phyloP scores from a whole-genome alignment of 345 rosid species.

The Brassica cretica region DNA sequence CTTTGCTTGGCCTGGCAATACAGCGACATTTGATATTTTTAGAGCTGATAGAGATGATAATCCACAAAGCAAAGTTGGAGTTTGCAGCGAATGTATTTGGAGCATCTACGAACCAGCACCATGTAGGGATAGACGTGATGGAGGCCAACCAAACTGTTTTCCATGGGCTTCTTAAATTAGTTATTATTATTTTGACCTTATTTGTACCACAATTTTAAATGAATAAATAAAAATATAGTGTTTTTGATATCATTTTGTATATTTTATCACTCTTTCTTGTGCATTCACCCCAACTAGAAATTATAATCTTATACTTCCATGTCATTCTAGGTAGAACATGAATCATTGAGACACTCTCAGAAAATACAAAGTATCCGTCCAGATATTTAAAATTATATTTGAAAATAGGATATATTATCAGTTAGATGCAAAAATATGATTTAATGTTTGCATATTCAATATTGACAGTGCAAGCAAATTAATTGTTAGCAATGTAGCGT shows the following conservation, averaged over 20 bases:
- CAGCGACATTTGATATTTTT: not conserved
- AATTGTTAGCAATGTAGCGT: too few relatives aligned
- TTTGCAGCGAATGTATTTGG: slow-evolving; percentile 2
- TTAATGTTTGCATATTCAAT: too few relatives aligned
- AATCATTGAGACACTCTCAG: not conserved
- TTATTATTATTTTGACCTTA: not conserved
- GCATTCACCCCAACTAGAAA: not conserved
- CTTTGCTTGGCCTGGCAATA: not conserved
- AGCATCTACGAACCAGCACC: not conserved
- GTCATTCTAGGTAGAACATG: not conserved
- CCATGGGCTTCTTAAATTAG: not conserved
- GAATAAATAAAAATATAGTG: not conserved
- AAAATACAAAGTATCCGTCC: not conserved
- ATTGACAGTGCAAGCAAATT: too few relatives aligned
- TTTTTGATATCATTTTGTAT: too few relatives aligned
- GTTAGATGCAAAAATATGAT: too few relatives aligned
- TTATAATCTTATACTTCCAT: too few relatives aligned
- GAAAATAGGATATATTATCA: not conserved
- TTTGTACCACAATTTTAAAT: not conserved
- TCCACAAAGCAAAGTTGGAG: not conserved
- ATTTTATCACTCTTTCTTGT: not conserved
- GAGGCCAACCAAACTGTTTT: slow-evolving; percentile 12
- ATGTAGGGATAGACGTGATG: not conserved
- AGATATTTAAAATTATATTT: not conserved
- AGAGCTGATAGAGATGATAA: slow-evolving; percentile 16